Evolutionary conservation across 2,329 filamentous ascomycete species (phyloP), one percentile per base, ranked within the genome.

Genomic region (Fusarium praegraminearum): DNA sequence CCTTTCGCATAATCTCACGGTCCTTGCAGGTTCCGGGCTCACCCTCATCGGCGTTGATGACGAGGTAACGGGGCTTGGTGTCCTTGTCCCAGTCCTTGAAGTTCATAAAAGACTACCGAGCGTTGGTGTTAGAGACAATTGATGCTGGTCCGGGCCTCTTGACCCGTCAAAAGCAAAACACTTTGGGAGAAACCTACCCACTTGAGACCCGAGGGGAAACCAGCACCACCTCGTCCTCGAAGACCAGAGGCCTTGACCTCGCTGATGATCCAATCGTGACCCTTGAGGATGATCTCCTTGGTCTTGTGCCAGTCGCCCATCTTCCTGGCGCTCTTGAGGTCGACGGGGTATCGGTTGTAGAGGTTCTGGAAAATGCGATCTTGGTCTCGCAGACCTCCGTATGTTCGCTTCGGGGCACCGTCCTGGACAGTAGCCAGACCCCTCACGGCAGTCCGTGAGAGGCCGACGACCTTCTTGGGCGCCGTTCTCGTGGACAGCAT

Each of bases 251-350:
- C 90, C 88, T 99, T 99, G 83, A 99, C 89, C 83, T 99, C 96
- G 73, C 91, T 91, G 78, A 99, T 98, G 81, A 99, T 97, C 93
- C 96, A 99, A 77, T 99, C 95, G 83, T 99, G 93, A 59, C 96
- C 96, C 87, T 99, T 99, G 75, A 93, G 84, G 63, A 99, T 82
- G 62, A 99, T 99, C 81, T 99, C 96, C 88, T 99, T 99, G 58
- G 96, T 99, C 88, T 97, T 97, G 86, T 99, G 90, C 96, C 96
- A 99, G 82, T 98, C 96, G 75, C 96, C 96, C 87, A 97, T 97
- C 84, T 97, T 97, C 90, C 93, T 94, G 56, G 96, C 94, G 78
- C 90, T 93, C 86, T 96, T 95, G 75, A 99, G 84, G 81, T 98
- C 94, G 69, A 94, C 88, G 54, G 93, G 94, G 83, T 93, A 93